Percentiles rank a stretch among this genome's conserved stretches.
phyloP scores from a whole-genome alignment of 2,329 filamentous ascomycete genomes.

The Penicillium sp. region DNA sequence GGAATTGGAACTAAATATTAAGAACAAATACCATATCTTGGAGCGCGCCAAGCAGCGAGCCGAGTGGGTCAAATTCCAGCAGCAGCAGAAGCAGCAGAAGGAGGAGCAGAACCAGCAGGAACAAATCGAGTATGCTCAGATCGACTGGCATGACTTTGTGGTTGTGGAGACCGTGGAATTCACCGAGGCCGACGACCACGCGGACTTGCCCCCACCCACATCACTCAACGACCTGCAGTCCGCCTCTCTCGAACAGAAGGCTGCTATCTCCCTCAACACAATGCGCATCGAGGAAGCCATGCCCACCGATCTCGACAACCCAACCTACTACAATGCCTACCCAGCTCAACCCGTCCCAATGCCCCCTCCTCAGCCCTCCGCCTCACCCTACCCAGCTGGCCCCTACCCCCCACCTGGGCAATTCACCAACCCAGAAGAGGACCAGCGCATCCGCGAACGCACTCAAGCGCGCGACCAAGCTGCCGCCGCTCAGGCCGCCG shows the following conservation, averaged over 20 bases:
- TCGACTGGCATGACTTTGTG: constrained; percentile 98
- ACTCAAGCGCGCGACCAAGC: constrained; percentile 60
- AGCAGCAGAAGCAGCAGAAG: constrained; percentile 82
- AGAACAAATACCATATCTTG: constrained; percentile 78
- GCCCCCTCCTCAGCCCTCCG: constrained; percentile 34
- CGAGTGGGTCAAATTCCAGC: constrained; percentile 82
- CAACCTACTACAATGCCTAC: constrained; percentile 57
- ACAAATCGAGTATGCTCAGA: constrained; percentile 74
- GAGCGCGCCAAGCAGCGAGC: constrained; percentile 81
- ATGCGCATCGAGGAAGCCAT: constrained; percentile 92
- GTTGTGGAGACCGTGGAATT: constrained; percentile 95
- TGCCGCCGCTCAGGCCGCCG: constrained; percentile 77
- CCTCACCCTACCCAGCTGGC: constrained; percentile 23
- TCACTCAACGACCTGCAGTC: constrained; percentile 90
- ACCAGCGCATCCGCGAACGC: constrained; percentile 63
- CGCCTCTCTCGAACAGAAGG: constrained; percentile 92
- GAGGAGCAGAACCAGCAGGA: constrained; percentile 86
- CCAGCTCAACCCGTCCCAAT: constrained; percentile 41
- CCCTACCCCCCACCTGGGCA: constrained; percentile 36
- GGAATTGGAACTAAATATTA: constrained; percentile 72
- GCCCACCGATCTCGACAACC: constrained; percentile 69
- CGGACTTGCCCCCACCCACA: constrained; percentile 83
- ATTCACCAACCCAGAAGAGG: constrained; percentile 56
- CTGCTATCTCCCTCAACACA: constrained; percentile 80
- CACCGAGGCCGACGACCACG: constrained; percentile 81